Percentiles rank a stretch among this genome's conserved stretches.
These are phyloP conservation scores for Strigomonas galati DNA, from an alignment of 208 protist genomes.

Conservation along the genomic window DNA sequence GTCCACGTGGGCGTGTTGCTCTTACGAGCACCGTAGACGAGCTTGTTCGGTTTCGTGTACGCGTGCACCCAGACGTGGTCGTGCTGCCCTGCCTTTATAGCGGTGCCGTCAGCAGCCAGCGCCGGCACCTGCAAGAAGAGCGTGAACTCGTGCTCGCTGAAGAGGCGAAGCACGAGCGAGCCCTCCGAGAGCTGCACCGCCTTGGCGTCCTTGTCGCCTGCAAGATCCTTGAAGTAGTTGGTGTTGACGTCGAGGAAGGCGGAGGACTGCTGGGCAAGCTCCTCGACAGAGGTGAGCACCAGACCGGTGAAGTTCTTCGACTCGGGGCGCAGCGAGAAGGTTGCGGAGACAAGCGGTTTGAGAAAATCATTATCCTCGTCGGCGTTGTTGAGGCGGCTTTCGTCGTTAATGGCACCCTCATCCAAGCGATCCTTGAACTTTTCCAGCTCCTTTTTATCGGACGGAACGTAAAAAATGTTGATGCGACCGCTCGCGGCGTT, in stretches of 20 bases:
- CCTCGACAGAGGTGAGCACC: neutral
- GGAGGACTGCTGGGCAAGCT: neutral
- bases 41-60: constrained; percentile 39
- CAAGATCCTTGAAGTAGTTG: no score
- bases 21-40: constrained; percentile 28
- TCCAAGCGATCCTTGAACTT: constrained; percentile 1
- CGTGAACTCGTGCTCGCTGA: constrained; percentile 75
- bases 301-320: neutral
- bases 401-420: neutral
- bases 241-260: neutral
- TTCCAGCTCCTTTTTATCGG: neutral
- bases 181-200: constrained; percentile 14
- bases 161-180: constrained; percentile 39
- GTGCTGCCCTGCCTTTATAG: neutral
- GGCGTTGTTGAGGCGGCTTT: neutral
- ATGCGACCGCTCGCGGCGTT: neutral
- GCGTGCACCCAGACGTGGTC: constrained; percentile 68
- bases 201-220: neutral
- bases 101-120: constrained; percentile 2
- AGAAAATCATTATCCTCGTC: no score
- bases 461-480: neutral
- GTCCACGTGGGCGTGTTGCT: constrained; percentile 29
- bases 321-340: neutral
- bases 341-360: no score
- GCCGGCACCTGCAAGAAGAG: constrained; percentile 22